Evolutionary conservation across 2,329 filamentous ascomycete genomes (phyloP).

Genomic region (Cadophora malorum): DNA sequence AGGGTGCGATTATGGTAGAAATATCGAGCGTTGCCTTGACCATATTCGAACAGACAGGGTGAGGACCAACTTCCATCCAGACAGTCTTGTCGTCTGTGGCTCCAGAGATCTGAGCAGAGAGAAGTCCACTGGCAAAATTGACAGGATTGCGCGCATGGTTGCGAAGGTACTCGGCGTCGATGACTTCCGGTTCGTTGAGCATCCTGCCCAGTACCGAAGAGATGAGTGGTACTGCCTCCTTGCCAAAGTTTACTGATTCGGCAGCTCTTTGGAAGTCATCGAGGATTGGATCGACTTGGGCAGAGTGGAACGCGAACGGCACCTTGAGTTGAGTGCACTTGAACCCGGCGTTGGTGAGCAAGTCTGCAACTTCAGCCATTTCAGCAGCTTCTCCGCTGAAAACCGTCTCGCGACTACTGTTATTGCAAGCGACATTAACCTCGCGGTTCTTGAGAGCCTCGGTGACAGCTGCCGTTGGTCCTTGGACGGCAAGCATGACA

Average conservation of each 20-base stretch:
- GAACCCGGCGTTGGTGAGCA: constrained; percentile 58
- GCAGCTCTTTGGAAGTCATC: constrained; percentile 64
- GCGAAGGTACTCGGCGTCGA: constrained; percentile 68
- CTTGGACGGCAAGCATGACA: constrained; percentile 52
- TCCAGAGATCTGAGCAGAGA: constrained; percentile 52
- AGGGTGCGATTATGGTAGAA: constrained; percentile 61
- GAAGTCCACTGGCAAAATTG: constrained; percentile 69
- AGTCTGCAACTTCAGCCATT: constrained; percentile 57
- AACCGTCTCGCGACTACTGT: constrained; percentile 77
- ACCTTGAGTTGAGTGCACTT: constrained; percentile 69
- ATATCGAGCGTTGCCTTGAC: constrained; percentile 67
- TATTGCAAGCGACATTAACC: constrained; percentile 69
- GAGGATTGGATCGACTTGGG: constrained; percentile 68
- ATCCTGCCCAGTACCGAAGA: constrained; percentile 70
- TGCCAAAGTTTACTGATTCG: constrained; percentile 59
- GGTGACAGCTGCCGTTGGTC: constrained; percentile 46
- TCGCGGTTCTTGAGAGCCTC: constrained; percentile 55
- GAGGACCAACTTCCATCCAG: constrained; percentile 78
- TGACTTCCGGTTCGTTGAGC: constrained; percentile 60
- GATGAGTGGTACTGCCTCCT: constrained; percentile 65
- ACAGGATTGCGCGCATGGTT: constrained; percentile 72
- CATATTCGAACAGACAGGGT: constrained; percentile 72
- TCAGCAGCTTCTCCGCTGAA: constrained; percentile 64
- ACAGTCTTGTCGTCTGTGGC: constrained; percentile 52
- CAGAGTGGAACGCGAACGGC: constrained; percentile 71